These are phyloP conservation scores for Hygrocybe punicea DNA, from an alignment of 768 basidiomycete genomes.

Conservation along the genomic window DNA sequence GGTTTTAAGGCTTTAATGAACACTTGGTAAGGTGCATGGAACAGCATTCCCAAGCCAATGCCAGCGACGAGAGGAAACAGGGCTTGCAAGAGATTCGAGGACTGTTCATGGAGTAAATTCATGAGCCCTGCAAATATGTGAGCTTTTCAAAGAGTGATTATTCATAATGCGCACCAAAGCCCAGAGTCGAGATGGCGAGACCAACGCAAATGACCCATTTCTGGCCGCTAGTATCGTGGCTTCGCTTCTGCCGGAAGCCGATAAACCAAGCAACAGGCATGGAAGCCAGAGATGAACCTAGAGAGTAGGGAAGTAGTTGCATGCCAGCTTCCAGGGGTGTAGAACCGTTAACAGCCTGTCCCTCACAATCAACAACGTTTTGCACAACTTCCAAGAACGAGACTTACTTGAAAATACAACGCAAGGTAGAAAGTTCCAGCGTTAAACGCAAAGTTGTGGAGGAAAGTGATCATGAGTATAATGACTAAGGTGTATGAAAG, in stretches of 20 bases:
- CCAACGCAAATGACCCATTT: slow-evolving; percentile 63
- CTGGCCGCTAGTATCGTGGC: slow-evolving; percentile 57
- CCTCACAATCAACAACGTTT: slow-evolving; percentile 9
- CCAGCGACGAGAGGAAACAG: slow-evolving; percentile 71
- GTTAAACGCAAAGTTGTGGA: slow-evolving; percentile 81
- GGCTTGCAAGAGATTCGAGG: slow-evolving; percentile 44
- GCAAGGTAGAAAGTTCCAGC: slow-evolving; percentile 86
- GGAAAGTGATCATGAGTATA: slow-evolving; percentile 65
- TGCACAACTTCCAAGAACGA: slow-evolving; percentile 9
- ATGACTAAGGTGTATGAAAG: slow-evolving; percentile 43
- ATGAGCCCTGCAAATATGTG: slow-evolving; percentile 55
- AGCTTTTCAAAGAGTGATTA: slow-evolving; percentile 15
- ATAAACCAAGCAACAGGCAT: slow-evolving; percentile 87
- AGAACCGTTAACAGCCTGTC: slow-evolving; percentile 64
- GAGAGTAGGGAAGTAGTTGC: slow-evolving; percentile 76
- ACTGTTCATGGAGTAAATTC: slow-evolving; percentile 54
- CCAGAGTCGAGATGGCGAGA: slow-evolving; percentile 60
- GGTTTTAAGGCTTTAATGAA: slow-evolving; percentile 65
- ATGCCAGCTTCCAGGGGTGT: slow-evolving; percentile 72
- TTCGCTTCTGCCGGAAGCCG: slow-evolving; percentile 57
- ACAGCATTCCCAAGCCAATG: slow-evolving; percentile 76
- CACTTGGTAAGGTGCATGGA: slow-evolving; percentile 82
- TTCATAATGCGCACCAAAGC: slow-evolving; percentile 59
- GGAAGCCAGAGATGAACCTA: slow-evolving; percentile 80
- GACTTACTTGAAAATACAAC: slow-evolving; percentile 71